phyloP scores from a whole-genome alignment of 345 rosid genomes.

The Eucalyptus marginata region DNA sequence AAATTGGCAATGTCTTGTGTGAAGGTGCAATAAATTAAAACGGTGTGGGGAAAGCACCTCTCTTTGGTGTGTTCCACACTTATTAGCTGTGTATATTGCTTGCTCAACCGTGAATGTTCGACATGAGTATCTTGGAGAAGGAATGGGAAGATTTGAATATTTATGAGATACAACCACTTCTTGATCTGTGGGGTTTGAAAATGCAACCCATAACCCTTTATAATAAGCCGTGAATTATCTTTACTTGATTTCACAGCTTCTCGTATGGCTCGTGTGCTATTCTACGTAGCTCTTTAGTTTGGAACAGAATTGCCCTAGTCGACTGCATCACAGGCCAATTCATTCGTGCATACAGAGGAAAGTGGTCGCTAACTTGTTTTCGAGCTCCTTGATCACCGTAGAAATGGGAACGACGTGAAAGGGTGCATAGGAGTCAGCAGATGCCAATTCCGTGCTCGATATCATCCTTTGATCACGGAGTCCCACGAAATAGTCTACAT shows the following conservation, averaged over 20 bases:
- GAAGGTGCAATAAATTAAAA: not conserved
- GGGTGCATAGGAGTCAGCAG: not conserved
- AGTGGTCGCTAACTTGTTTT: not conserved
- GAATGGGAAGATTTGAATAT: not conserved
- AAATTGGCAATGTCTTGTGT: not conserved
- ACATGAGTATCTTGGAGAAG: not conserved
- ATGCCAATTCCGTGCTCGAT: not conserved
- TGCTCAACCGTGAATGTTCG: not conserved
- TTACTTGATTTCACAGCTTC: not conserved
- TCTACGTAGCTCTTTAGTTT: not conserved
- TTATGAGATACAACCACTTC: not conserved
- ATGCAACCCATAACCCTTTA: not conserved
- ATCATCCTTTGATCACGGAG: not conserved
- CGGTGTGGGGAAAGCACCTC: not conserved
- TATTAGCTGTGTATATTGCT: not conserved
- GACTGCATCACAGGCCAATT: not conserved
- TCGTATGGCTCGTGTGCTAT: not conserved
- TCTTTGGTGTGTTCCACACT: not conserved
- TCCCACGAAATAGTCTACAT: not conserved
- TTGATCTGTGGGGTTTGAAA: not conserved
- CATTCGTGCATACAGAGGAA: not conserved
- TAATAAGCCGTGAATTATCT: not conserved
- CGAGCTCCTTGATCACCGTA: not conserved
- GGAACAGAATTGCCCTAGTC: not conserved
- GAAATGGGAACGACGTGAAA: not conserved